Conservation (phyloP, 2,329 filamentous ascomycete species). For the Diaporthe humulicola region DNA sequence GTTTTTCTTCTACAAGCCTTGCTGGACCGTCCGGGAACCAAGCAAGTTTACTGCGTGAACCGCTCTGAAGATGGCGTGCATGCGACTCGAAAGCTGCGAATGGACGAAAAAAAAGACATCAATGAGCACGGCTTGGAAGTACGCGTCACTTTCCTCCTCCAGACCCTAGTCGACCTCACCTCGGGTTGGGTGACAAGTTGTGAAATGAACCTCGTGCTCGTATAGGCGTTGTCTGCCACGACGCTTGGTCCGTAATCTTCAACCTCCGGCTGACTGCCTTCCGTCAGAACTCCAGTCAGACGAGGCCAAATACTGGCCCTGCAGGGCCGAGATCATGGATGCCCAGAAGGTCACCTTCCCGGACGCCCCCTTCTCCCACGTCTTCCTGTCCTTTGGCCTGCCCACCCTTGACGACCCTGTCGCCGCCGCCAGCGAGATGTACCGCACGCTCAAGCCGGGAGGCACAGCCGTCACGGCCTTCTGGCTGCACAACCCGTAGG, state of each 20-base stretch:
- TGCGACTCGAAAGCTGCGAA: slow-evolving; percentile 6
- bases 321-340: slow-evolving; percentile 41
- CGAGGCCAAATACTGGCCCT: slow-evolving; percentile 37
- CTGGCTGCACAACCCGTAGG: slow-evolving; percentile 43
- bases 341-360: slow-evolving; percentile 41
- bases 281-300: no score
- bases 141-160: slow-evolving; percentile 44
- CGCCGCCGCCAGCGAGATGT: slow-evolving; percentile 39
- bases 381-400: slow-evolving; percentile 42
- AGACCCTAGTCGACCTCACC: slow-evolving; percentile 5
- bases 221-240: background rate
- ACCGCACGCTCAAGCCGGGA: slow-evolving; percentile 40
- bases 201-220: background rate
- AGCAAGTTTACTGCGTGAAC: slow-evolving; percentile 15
- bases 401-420: slow-evolving; percentile 41
- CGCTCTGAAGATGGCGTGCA: slow-evolving; percentile 16
- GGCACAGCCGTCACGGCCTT: slow-evolving; percentile 43
- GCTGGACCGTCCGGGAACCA: slow-evolving; percentile 23
- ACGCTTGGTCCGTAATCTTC: slow-evolving; percentile 35
- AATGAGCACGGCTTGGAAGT: slow-evolving; percentile 3
- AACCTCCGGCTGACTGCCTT: no score
- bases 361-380: slow-evolving; percentile 40
- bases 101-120: slow-evolving; percentile 12
- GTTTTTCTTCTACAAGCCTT: slow-evolving; percentile 22
- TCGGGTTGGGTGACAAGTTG: background rate